Conservation (phyloP, 139 green algal species). For the Pycnococcus provasolii region DNA sequence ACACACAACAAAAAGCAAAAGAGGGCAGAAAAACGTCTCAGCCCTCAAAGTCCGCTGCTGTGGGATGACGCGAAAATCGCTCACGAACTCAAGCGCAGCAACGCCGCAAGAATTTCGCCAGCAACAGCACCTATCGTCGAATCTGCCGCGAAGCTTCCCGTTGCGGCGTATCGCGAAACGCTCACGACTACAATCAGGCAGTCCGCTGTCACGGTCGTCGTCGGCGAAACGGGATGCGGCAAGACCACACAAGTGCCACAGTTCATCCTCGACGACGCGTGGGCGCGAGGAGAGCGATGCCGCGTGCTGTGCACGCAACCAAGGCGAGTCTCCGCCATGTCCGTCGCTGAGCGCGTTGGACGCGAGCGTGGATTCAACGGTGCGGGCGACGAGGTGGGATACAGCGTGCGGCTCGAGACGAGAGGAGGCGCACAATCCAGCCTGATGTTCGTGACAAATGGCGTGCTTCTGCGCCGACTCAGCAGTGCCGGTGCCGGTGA, state of each 20-base stretch:
- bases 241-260: slow-evolving; percentile 77
- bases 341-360: slow-evolving; percentile 39
- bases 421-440: slow-evolving; percentile 9
- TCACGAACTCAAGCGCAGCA: neutral
- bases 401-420: slow-evolving; percentile 39
- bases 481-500: neutral
- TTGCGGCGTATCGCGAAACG: neutral
- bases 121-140: neutral
- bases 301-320: slow-evolving; percentile 41
- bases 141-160: neutral
- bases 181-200: neutral
- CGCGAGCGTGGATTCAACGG: slow-evolving; percentile 34
- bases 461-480: slow-evolving; percentile 42
- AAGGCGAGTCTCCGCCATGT: slow-evolving; percentile 39
- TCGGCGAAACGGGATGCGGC: slow-evolving; percentile 69
- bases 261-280: slow-evolving; percentile 56
- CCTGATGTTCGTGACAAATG: slow-evolving; percentile 54
- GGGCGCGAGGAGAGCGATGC: slow-evolving; percentile 20
- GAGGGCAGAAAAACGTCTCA: neutral
- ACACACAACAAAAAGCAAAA: no score
- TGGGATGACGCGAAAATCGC: neutral
- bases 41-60: neutral
- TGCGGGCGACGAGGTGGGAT: slow-evolving; percentile 27
- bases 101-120: neutral
- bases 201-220: slow-evolving; percentile 59